Percentiles rank a stretch among this genome's conserved stretches.
These are phyloP conservation scores for Alternaria sp. DNA, from an alignment of 2,329 filamentous ascomycete species.

Conservation along the genomic window DNA sequence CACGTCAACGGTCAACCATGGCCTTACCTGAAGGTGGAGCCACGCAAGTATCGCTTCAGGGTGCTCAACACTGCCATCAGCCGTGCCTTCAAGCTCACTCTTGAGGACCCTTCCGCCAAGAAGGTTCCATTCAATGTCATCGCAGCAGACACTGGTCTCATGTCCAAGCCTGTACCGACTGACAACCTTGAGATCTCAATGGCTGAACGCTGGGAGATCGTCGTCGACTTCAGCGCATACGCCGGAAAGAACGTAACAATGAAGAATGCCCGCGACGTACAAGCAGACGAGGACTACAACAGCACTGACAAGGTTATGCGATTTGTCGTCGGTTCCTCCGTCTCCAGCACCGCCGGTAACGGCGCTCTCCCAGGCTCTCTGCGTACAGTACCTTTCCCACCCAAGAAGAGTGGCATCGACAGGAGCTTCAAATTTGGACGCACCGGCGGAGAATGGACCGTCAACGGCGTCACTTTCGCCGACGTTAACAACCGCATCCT, in stretches of 20 bases:
- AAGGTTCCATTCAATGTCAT: conserved; percentile 61
- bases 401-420: conserved; percentile 37
- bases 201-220: conserved; percentile 65
- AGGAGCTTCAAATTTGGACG: conserved; percentile 43
- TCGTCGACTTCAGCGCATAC: conserved; percentile 63
- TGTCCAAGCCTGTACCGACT: conserved; percentile 52
- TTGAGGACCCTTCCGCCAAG: conserved; percentile 48
- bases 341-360: conserved; percentile 27
- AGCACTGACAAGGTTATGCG: conserved; percentile 53
- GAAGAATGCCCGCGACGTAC: conserved; percentile 54
- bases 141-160: conserved; percentile 57
- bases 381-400: conserved; percentile 42
- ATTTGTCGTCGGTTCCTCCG: conserved; percentile 54
- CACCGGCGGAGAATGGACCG: conserved; percentile 44
- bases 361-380: conserved; percentile 38
- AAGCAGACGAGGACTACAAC: conserved; percentile 59
- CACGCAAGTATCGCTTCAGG: conserved; percentile 65
- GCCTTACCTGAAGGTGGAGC: conserved; percentile 65
- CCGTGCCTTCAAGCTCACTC: conserved; percentile 58
- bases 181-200: conserved; percentile 58
- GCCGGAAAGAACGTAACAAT: conserved; percentile 59
- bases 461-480: conserved; percentile 47
- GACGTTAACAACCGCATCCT: conserved; percentile 47
- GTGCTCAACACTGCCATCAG: conserved; percentile 55
- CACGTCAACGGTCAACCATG: conserved; percentile 67